Conservation (phyloP, 2,329 filamentous ascomycete genomes). For the Fusarium sarcochroum region DNA sequence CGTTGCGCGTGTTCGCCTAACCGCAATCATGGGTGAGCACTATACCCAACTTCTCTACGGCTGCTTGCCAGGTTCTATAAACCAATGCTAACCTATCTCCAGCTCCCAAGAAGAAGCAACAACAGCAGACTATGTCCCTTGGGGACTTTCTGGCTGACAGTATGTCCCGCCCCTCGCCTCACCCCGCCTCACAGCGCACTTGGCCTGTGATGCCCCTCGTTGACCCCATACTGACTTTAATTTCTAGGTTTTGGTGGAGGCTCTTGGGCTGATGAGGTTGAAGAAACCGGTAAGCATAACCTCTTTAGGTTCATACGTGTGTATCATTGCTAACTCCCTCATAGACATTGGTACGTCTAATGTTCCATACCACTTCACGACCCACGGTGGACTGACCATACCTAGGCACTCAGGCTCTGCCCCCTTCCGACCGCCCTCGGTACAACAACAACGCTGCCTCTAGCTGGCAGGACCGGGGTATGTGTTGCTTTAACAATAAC, state of each 20-base stretch:
- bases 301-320: slow-evolving; percentile 13
- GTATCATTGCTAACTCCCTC: slow-evolving; percentile 50
- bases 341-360: slow-evolving; percentile 56
- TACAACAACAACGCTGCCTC: slow-evolving; percentile 51
- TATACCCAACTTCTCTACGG: slow-evolving; percentile 26
- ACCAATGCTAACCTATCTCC: slow-evolving; percentile 31
- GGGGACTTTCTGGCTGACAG: slow-evolving; percentile 95
- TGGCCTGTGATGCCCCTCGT: slow-evolving; percentile 40
- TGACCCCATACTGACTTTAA: slow-evolving; percentile 45
- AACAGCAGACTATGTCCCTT: slow-evolving; percentile 92
- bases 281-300: slow-evolving; percentile 80
- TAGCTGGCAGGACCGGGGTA: slow-evolving; percentile 62
- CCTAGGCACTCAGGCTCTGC: slow-evolving; percentile 70
- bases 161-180: slow-evolving; percentile 66
- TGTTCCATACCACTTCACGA: slow-evolving; percentile 23
- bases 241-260: slow-evolving; percentile 69
- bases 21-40: slow-evolving; percentile 74
- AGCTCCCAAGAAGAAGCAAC: slow-evolving; percentile 95
- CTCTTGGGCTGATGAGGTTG: slow-evolving; percentile 99
- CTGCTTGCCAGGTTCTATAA: slow-evolving; percentile 1
- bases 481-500: slow-evolving; percentile 30
- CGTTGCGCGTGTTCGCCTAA: slow-evolving; percentile 63
- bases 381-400: slow-evolving; percentile 45
- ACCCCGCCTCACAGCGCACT: slow-evolving; percentile 42
- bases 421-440: slow-evolving; percentile 62